Base-by-base conservation (phyloP, 345 rosid genomes). In the Eucalyptus viminalis region DNA sequence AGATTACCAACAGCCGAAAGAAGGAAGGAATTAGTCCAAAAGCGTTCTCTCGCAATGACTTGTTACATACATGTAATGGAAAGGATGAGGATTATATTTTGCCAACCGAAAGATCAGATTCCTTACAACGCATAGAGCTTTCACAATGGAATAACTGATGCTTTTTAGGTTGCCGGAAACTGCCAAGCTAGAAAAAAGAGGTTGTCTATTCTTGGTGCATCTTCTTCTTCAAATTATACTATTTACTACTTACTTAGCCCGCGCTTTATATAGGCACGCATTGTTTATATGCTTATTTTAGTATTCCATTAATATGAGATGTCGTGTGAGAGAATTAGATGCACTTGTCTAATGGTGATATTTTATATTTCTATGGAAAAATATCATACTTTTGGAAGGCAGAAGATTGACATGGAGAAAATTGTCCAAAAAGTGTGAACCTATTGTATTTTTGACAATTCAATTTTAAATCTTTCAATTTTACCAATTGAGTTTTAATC, bases 401-500 rank as follows among this genome's bases (percentile, higher is more conserved):
- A 5, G 49, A 49, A 49, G 14, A 49, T 49, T 49, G 14, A 49
- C 11, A 49, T 49, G 49, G 49, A 49, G 49, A 12, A 49, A 11
- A 49, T 49, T 49, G 49, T 49, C 49, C 49, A 49, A 49, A 49
- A 49, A 49, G 49, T 49, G 49, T 49, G 11, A 49, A 49, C 2
- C 2, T 49, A 49, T 49, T 49, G 5, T 49, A 49, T 49, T 49
- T 49, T 49, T 49, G 5, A 2, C 14, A 49, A 49, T 49, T 49
- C 2, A 49, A 4, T 49, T 49, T 49, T 11, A 49, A 49, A 49
- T 49, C 14, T 49, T 49, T 49, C 1, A 49, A 49, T 12, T 49
- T 49, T 49, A 49, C 1, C 1, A 1, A 0, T 49, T 5, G 10
- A 49, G 14, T 49, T 49, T 49, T 49, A 49, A 49, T 11, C 1